A percentile compares a stretch with the other conserved stretches of the same genome.
Evolutionary conservation across 1,139 yeast species (phyloP).

Genomic region (Blastobotrys illinoisensis): DNA sequence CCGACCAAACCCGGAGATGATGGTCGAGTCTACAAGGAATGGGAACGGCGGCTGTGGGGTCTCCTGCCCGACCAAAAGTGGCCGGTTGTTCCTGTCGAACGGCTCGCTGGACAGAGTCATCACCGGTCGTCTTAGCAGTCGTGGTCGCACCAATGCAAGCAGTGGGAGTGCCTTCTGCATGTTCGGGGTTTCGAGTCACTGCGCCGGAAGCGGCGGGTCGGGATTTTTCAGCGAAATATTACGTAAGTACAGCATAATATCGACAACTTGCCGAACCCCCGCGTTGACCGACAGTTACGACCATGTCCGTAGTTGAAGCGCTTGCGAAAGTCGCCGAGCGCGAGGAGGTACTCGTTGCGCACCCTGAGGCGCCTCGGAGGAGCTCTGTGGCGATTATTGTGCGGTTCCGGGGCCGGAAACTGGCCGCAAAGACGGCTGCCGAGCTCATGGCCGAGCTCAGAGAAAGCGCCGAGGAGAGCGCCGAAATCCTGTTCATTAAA

Average conservation of each 20-base stretch:
- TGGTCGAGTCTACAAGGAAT: constrained; percentile 45
- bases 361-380: constrained; percentile 17
- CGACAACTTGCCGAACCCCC: not conserved
- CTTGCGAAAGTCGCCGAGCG: constrained; percentile 14
- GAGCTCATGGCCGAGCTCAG: constrained; percentile 6
- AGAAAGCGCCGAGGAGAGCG: not conserved
- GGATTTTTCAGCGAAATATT: not conserved
- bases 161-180: not conserved
- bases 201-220: not conserved
- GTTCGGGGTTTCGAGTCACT: not conserved
- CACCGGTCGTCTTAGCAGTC: not conserved
- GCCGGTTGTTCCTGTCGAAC: constrained; percentile 21
- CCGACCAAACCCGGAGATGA: constrained; percentile 88
- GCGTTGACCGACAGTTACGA: not conserved
- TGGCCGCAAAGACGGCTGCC: not conserved
- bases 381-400: constrained; percentile 24
- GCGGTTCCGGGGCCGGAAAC: constrained; percentile 17
- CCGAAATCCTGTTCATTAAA: constrained; percentile 36
- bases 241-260: not conserved
- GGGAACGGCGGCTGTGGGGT: constrained; percentile 62
- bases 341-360: constrained; percentile 16
- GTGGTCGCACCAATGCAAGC: not conserved
- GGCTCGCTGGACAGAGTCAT: not conserved
- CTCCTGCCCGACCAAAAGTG: constrained; percentile 41
- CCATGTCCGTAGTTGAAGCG: constrained; percentile 13